phyloP scores from a whole-genome alignment of 805 yeast species.

The Candida loeiensis region DNA sequence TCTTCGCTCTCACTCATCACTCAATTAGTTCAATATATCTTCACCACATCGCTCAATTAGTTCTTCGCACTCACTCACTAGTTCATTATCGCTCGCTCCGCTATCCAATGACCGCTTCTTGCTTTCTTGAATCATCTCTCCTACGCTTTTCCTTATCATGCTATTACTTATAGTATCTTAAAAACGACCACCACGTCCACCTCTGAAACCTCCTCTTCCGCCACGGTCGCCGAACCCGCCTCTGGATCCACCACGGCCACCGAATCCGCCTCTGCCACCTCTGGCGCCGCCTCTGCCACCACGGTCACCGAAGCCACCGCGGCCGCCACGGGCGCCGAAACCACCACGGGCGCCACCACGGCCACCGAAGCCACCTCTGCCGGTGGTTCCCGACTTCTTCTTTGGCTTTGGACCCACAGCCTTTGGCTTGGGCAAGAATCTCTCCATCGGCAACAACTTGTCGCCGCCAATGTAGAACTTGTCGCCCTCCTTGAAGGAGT shows the following conservation, averaged over 20 bases:
- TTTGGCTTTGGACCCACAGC: constrained; percentile 78
- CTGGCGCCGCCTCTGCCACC: constrained; percentile 30
- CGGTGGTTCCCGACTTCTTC: constrained; percentile 60
- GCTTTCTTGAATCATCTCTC: not conserved
- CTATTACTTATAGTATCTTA: not conserved
- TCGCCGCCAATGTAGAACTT: constrained; percentile 94
- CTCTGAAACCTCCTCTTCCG: constrained; percentile 43
- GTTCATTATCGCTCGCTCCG: too few relatives aligned
- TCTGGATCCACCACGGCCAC: constrained; percentile 42
- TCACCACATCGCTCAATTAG: too few relatives aligned
- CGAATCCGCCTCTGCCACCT: constrained; percentile 37
- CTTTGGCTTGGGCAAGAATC: constrained; percentile 96
- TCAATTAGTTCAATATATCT: too few relatives aligned
- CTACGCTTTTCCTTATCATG: not conserved
- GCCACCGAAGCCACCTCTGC: constrained; percentile 37
- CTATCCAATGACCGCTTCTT: too few relatives aligned
- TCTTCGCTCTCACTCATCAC: too few relatives aligned
- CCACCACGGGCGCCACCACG: constrained; percentile 47
- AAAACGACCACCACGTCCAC: constrained; percentile 29
- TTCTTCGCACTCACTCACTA: too few relatives aligned
- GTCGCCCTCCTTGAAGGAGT: constrained; percentile 91
- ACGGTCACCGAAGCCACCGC: constrained; percentile 45
- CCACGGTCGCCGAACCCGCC: constrained; percentile 40
- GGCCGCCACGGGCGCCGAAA: constrained; percentile 44
- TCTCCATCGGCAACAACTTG: constrained; percentile 89